Evolutionary conservation across 805 yeast species (phyloP).

Genomic region (Starmerella stigmatis): DNA sequence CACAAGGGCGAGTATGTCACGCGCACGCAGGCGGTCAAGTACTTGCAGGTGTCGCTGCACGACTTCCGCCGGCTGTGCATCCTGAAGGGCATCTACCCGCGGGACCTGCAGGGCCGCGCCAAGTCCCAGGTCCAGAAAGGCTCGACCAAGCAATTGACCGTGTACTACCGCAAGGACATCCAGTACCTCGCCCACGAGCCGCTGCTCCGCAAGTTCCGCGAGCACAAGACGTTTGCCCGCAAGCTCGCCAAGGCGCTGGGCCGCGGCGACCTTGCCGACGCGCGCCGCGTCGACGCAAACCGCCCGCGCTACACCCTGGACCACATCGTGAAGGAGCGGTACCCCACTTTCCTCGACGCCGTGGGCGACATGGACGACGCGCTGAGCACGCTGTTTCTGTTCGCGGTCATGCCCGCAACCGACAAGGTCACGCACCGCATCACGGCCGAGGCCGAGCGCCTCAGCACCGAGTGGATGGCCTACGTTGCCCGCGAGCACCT

Average conservation of each 20-base stretch:
- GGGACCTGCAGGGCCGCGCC: conserved; percentile 71
- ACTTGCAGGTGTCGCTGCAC: conserved; percentile 83
- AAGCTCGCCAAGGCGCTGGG: conserved; percentile 84
- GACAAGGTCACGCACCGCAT: conserved; percentile 67
- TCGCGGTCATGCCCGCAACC: conserved; percentile 91
- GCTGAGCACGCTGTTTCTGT: conserved; percentile 83
- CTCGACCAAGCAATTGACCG: conserved; percentile 91
- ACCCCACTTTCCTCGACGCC: conserved; percentile 88
- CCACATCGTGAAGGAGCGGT: conserved; percentile 85
- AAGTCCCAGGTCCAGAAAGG: conserved; percentile 97
- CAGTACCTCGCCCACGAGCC: conserved; percentile 95
- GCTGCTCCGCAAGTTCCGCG: conserved; percentile 77
- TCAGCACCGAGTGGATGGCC: conserved; percentile 93
- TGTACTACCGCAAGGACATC: conserved; percentile 87
- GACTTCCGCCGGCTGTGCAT: conserved; percentile 92
- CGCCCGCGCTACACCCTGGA: conserved; percentile 81
- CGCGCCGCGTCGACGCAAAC: conserved; percentile 70
- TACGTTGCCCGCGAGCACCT: conserved; percentile 76
- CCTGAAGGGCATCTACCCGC: conserved; percentile 94
- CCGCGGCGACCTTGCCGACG: conserved; percentile 81
- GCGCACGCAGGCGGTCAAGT: conserved; percentile 87
- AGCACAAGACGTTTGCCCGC: conserved; percentile 87
- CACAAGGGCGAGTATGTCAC: conserved; percentile 50
- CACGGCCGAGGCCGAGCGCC: conserved; percentile 74
- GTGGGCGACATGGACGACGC: conserved; percentile 91